phyloP scores from a whole-genome alignment of 202 grass and related monocot genomes.

The Schoenoplectus triqueter region DNA sequence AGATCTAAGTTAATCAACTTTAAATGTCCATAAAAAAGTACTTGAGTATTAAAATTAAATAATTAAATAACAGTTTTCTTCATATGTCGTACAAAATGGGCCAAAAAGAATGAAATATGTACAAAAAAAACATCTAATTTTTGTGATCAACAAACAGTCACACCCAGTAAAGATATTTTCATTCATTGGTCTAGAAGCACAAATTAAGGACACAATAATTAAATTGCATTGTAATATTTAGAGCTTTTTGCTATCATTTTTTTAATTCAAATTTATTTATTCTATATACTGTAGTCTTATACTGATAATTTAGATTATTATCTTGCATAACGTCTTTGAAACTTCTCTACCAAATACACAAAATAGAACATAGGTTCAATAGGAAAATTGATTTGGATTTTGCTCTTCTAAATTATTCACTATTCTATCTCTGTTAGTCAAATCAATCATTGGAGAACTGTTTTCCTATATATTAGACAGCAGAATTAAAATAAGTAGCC shows the following conservation, averaged over 20 bases:
- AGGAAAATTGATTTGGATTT: neutral
- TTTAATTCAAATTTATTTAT: neutral
- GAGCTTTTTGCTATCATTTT: neutral
- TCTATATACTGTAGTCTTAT: neutral
- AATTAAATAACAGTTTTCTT: neutral
- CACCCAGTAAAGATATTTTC: neutral
- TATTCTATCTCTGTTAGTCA: neutral
- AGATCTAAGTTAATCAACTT: too few relatives aligned
- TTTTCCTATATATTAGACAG: neutral
- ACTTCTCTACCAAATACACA: neutral
- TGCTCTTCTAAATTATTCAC: conserved; percentile 6
- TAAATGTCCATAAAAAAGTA: too few relatives aligned
- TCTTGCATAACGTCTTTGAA: neutral
- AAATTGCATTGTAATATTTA: neutral
- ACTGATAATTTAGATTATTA: conserved; percentile 10
- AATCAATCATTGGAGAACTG: neutral
- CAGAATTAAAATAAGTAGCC: neutral
- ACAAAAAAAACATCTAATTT: neutral
- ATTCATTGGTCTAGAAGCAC: neutral
- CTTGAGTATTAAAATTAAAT: neutral
- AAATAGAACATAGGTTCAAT: neutral
- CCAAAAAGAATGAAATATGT: neutral
- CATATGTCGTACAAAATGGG: neutral
- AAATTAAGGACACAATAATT: neutral
- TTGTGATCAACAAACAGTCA: neutral